These are phyloP conservation scores for Tolypocladium inflatum DNA, from an alignment of 2,329 filamentous ascomycete species.

Conservation along the genomic window DNA sequence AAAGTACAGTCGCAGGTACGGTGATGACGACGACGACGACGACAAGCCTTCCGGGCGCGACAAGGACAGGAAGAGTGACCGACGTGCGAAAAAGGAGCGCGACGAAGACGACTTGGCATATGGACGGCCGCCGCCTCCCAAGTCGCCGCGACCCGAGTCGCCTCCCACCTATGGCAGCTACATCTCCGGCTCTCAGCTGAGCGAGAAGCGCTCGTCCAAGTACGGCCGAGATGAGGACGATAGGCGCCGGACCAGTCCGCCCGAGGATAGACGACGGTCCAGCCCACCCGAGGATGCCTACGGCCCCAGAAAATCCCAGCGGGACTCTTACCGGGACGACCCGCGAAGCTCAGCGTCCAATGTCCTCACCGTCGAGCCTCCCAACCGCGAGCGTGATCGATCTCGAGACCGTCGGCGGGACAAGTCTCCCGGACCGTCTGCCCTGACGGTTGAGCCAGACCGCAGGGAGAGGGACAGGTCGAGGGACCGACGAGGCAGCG, in stretches of 20 bases:
- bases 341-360: constrained; percentile 26
- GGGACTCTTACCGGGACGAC: constrained; percentile 19
- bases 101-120: constrained; percentile 42
- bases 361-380: constrained; percentile 32
- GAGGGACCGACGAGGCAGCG: constrained; percentile 22
- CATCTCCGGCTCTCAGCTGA: constrained; percentile 9
- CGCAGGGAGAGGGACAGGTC: constrained; percentile 12
- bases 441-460: constrained; percentile 11
- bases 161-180: constrained; percentile 18
- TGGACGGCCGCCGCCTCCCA: constrained; percentile 24
- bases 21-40: constrained; percentile 11
- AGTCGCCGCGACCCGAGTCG: constrained; percentile 11
- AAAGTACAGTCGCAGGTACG: constrained; percentile 34
- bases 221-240: constrained; percentile 8
- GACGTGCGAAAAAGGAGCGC: constrained; percentile 11
- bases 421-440: constrained; percentile 12
- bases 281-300: constrained; percentile 11
- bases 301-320: constrained; percentile 9
- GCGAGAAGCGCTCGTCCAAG: constrained; percentile 12
- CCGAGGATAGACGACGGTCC: constrained; percentile 1
- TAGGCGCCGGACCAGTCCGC: not conserved
- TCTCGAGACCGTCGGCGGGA: constrained; percentile 23
- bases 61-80: constrained; percentile 15
- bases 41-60: constrained; percentile 7
- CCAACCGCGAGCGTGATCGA: constrained; percentile 22